Percentiles rank a stretch among this genome's conserved stretches.
Conservation (phyloP, 257 asterid genomes). For the Petunia secreta region DNA sequence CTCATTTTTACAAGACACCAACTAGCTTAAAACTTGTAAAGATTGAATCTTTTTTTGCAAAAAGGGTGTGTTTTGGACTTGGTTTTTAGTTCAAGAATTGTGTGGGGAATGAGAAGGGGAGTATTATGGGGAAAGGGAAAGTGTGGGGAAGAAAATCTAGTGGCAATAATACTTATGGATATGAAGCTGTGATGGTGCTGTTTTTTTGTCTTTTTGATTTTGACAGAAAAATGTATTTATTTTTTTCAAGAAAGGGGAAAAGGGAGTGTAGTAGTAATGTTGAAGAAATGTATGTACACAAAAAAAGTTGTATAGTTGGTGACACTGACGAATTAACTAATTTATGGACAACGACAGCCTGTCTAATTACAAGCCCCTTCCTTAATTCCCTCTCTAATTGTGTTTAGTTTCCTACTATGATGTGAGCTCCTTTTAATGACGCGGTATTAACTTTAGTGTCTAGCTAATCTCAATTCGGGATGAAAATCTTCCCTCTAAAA, state of each 20-base stretch:
- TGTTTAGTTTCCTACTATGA: not conserved
- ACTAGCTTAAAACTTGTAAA: constrained; percentile 10
- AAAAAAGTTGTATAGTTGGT: constrained; percentile 19
- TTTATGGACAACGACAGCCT: constrained; percentile 43
- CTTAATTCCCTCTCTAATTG: not conserved
- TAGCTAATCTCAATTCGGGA: no score
- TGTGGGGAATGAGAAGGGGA: not conserved
- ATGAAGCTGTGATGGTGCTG: constrained; percentile 33
- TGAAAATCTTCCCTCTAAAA: no score
- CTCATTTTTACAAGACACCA: constrained; percentile 27
- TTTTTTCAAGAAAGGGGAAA: not conserved
- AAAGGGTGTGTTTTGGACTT: not conserved
- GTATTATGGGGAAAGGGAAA: not conserved
- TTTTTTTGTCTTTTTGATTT: constrained; percentile 10
- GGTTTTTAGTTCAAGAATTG: not conserved
- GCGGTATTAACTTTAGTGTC: no score
- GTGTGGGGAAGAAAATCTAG: constrained; percentile 7
- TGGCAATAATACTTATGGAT: constrained; percentile 32
- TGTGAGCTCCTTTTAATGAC: no score
- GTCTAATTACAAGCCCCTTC: constrained; percentile 33
- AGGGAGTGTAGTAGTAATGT: not conserved
- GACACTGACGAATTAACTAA: constrained; percentile 39
- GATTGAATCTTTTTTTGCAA: constrained; percentile 12
- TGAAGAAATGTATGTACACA: not conserved
- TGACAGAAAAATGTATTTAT: not conserved